Evolutionary conservation across 2,329 filamentous ascomycete species (phyloP), one percentile per base, ranked within the genome.

Genomic region (Diaporthe helianthi): DNA sequence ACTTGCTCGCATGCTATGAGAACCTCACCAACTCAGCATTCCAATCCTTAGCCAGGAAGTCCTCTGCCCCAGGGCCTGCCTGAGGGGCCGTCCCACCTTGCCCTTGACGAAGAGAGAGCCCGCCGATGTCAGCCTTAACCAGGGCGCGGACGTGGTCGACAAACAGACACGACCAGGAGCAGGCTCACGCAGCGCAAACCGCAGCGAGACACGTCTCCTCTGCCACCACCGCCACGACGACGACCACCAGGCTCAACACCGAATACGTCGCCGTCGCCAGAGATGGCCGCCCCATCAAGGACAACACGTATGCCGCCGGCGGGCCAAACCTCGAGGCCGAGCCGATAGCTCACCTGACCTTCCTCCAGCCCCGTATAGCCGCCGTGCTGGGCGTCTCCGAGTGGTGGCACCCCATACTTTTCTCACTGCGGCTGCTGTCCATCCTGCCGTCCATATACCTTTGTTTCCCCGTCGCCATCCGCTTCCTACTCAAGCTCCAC

Each of bases 281-380:
- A 24, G 29, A 49, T 49, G 44, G 58, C 58, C 58, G 41, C 29
- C 8, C 22, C 52, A 47, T 38, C 29, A 60, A 68, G 55, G 55
- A 65, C 51, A 70, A n/a, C 41, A 33, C 38, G 7, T 22, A 33
- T 17, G 31, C 19, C 41, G 31, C 33, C 51, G 36, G 36, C 24
- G 63, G 7, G 29, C 19, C 47, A 13, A 49, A 49, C 9, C 26
- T 19, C 10, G 65, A 67, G 10, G 7, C 47, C 53, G 67, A 71
- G n/a, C 54, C 71, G 15, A 65, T 72, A 61, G 75, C 74, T 8
- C 74, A 73, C 15, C 77, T 78, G 10, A 76, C 86, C 19, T 82
- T 90, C 65, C 84, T 93, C 52, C 92, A 94, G 76, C 92, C 92
- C 15, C 91, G 92, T 68, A 89, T 95, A 68, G 92, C 92, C 72